Base-by-base conservation (phyloP, 2,329 filamentous ascomycete species). In the Fusarium drepaniforme region DNA sequence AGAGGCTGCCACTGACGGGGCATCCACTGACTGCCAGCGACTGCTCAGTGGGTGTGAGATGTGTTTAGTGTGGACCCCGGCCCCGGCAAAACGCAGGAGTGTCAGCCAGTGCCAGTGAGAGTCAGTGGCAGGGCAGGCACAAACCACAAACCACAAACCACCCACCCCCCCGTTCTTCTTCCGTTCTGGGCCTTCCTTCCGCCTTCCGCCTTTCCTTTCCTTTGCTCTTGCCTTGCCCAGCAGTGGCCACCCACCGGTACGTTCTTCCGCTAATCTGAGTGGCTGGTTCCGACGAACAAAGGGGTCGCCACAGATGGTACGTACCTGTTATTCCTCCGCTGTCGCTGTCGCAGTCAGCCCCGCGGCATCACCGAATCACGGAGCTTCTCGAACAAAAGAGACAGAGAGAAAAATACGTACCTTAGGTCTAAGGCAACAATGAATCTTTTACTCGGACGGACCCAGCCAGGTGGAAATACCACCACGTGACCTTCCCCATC, bases 401-500 rank as follows among this genome's bases (percentile, higher is more conserved):
- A 25, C 8, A 18, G 28, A 25, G 7, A 21, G 13, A 25, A 18
- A 18, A 38, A 25, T 60, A 44, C 33, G 25, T 44, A 60, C 57
- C 70, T 62, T 37, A 53, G 42, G 57, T 62, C 37, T 67, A 56
- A 72, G 70, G 70, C 67, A 70, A 30, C 46, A 69, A 28, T 25
- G 37, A n/a, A 42, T 56, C 53, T 25, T 35, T 35, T 35, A 35
- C 33, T 35, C 12, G n/a, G 12, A 15, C 33, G 18, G 30, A 33
- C 38, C 42, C 63, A 23, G 49, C 33, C 33, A 35, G 33, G 33
- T 35, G 12, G 33, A 35, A 35, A 35, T 35, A 1, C 11, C 9
- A 46, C 78, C 79, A 80, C 79, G 73, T 80, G 79, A 80, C 68
- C 44, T 15, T 21, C 9, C 4, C 13, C n/a, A 57, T 51, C 16